Conservation (phyloP, 495 filamentous ascomycete species). For the Lentithecium fluviatile region DNA sequence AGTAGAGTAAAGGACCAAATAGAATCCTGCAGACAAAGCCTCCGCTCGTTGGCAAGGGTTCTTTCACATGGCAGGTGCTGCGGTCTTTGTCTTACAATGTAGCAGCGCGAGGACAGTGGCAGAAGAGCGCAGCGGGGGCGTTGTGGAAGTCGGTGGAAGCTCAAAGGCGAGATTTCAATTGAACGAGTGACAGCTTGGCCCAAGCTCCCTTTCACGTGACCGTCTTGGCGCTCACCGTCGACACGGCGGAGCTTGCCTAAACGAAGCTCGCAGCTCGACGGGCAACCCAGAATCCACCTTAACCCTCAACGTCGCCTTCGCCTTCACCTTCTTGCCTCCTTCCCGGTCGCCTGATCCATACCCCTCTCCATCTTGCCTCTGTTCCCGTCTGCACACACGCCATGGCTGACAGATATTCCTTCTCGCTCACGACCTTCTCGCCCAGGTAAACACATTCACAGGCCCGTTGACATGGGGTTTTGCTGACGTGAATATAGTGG, state of each 20-base stretch:
- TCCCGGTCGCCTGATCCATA: background rate
- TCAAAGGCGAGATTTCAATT: slow-evolving; percentile 10
- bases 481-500: slow-evolving; percentile 66
- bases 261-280: slow-evolving; percentile 25
- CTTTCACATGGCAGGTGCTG: background rate
- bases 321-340: background rate
- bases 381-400: slow-evolving; percentile 25
- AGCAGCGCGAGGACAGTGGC: slow-evolving; percentile 1
- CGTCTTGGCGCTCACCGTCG: background rate
- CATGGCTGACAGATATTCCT: slow-evolving; percentile 99
- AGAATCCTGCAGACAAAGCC: background rate
- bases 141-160: slow-evolving; percentile 13
- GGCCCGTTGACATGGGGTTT: background rate
- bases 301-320: background rate
- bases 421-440: slow-evolving; percentile 99
- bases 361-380: background rate
- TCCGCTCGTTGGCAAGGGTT: background rate
- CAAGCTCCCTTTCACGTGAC: slow-evolving; percentile 29
- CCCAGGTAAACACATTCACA: slow-evolving; percentile 69
- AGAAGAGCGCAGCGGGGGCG: background rate
- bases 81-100: background rate
- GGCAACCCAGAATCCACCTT: background rate
- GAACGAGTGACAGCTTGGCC: slow-evolving; percentile 5
- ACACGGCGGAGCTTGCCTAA: slow-evolving; percentile 32
- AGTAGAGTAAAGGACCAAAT: background rate